Base-by-base conservation (phyloP, 176 grass and related monocot species). In the Rhipidocladum racemiflorum region DNA sequence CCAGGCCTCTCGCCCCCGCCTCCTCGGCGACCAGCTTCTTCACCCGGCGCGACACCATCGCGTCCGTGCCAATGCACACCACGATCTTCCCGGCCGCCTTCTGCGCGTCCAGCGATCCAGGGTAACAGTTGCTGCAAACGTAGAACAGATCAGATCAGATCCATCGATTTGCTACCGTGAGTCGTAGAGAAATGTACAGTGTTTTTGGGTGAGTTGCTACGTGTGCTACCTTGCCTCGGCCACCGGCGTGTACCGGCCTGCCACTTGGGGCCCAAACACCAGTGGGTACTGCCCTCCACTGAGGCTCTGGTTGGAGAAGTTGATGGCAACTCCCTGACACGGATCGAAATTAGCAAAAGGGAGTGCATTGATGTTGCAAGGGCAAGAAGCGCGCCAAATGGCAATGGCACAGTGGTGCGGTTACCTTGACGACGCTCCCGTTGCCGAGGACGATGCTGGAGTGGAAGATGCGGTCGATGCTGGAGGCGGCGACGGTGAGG, bases 51-150 rank as follows among this genome's bases (percentile, higher is more conserved):
- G 92, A 86, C 57, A 93, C 88, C 46, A 75, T 88, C 43, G 88
- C 32, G 73, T 90, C 91, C 20, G 86, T 93, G 74, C 89, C 76
- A 2, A 95, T 78, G 49, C 95, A 98, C 27, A 93, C 84, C 79
- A 98, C 82, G 74, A 98, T 98, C 89, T 91, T 98, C 3, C 95
- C 95, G 50, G 89, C 54, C 42, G 84, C 87, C 83, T 98, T 98
- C 62, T 86, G 66, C 24, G 72, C 39, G 77, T 98, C 95, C 28
- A 98, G 14, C 56, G 95, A 98, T 30, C 95, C 92, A n/a, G 95
- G 95, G 87, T 91, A 93, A 42, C 95, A 95, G 73, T 98, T 98
- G 77, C 95, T 94, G 84, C 65, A 68, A 77, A 30, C 17, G 21
- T 11, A 38, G 15, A 5, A 50, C 10, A 4, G 10, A 78, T 4